These are phyloP conservation scores for sunflower (Helianthus annuus) DNA, from an alignment of 129 eudicot genomes.

Conservation along the genomic window DNA sequence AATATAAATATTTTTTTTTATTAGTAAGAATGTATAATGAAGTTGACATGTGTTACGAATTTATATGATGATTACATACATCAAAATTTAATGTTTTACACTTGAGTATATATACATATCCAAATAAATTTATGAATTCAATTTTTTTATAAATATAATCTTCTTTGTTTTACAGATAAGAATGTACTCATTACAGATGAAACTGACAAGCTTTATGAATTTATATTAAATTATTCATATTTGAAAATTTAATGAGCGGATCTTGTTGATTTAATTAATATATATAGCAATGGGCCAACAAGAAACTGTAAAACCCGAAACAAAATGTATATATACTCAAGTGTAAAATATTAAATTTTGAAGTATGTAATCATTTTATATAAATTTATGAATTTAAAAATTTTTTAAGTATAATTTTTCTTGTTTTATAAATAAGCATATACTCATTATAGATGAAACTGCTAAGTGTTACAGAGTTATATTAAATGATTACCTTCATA, in stretches of 20 bases:
- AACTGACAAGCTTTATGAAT: background rate
- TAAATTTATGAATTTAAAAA: no score
- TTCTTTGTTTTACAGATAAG: background rate
- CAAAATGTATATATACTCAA: no score
- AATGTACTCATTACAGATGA: slow-evolving; percentile 3
- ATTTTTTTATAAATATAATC: background rate
- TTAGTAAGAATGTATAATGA: background rate
- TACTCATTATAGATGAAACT: slow-evolving; percentile 10
- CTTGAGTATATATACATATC: no score
- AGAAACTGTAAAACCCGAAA: no score
- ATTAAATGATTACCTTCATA: slow-evolving; percentile 2
- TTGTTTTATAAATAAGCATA: background rate
- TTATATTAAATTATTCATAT: slow-evolving; percentile 11
- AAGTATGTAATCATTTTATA: background rate
- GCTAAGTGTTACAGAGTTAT: background rate
- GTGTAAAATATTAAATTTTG: background rate
- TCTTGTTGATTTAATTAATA: background rate
- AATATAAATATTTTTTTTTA: no score
- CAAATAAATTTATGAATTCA: no score
- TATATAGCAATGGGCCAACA: no score
- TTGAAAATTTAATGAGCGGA: slow-evolving; percentile 2
- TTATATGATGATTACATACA: background rate
- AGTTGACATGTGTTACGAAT: slow-evolving; percentile 13
- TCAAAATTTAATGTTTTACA: no score
- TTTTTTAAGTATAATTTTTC: background rate